Evolutionary conservation across 2,329 filamentous ascomycete species (phyloP).

Genomic region (Fusarium albidum): DNA sequence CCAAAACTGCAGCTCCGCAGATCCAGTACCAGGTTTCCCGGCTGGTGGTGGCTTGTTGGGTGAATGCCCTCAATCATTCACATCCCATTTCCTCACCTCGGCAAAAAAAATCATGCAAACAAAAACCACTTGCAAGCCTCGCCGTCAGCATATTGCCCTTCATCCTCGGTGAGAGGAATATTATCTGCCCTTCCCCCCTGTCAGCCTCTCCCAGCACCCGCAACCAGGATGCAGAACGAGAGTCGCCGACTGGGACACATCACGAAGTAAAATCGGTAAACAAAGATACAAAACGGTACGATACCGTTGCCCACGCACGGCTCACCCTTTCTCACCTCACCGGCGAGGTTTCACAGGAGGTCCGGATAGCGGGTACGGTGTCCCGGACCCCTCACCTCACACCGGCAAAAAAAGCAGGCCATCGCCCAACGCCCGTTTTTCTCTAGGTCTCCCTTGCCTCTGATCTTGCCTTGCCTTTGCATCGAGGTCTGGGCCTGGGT

Average conservation of each 20-base stretch:
- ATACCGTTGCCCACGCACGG: slow-evolving; percentile 10
- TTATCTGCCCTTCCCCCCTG: background rate
- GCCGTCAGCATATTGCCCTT: slow-evolving; percentile 4
- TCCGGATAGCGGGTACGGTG: slow-evolving; percentile 10
- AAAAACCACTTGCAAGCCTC: slow-evolving; percentile 3
- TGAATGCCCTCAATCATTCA: slow-evolving; percentile 12
- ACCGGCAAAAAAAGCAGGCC: slow-evolving; percentile 5
- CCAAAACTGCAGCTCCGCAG: slow-evolving; percentile 3
- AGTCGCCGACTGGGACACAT: slow-evolving; percentile 7
- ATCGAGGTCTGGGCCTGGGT: background rate
- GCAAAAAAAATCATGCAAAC: slow-evolving; percentile 10
- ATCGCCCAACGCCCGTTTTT: slow-evolving; percentile 10
- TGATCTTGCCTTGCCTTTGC: slow-evolving; percentile 1
- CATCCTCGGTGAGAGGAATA: slow-evolving; percentile 23
- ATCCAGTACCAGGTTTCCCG: background rate
- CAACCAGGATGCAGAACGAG: background rate
- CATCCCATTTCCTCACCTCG: background rate
- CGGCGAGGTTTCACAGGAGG: background rate
- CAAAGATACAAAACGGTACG: slow-evolving; percentile 9
- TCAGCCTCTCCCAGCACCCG: background rate
- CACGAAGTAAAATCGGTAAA: slow-evolving; percentile 12
- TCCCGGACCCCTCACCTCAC: slow-evolving; percentile 21
- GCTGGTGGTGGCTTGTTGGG: slow-evolving; percentile 3
- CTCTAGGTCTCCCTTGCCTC: slow-evolving; percentile 6
- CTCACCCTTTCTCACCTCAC: slow-evolving; percentile 23